Evolutionary conservation across 352 stramenopile species (phyloP), one percentile per base, ranked within the genome.

Genomic region (Pythium aphanidermatum): DNA sequence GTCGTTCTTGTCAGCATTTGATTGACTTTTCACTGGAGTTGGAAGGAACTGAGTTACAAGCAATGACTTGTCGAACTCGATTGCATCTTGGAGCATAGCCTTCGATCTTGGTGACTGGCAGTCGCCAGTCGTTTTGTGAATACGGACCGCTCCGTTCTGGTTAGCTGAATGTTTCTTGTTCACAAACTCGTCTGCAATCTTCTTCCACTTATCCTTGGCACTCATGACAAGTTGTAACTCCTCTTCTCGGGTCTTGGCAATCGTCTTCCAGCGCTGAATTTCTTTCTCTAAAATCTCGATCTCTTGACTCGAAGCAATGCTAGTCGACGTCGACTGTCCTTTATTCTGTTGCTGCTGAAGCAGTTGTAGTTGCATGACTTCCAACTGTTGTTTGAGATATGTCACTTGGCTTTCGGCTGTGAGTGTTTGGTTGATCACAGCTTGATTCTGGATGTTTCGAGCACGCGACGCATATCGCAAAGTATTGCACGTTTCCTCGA

Each of bases 391-490:
- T 40, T 83, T 85, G 7, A 91, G 58, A 29, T 67, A 73, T 5
- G 29, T 26, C 9, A 89, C 49, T 49, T 84, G 67, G 39, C 63
- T 96, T 24, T 90, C 78, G 19, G 93, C 81, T 45, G 95, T 97
- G 17, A 88, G 70, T 50, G 98, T 92, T 52, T 98, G 90, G 63
- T 99, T 99, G 28, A 99, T 88, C 43, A 97, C 80, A 1, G 96
- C 93, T 49, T 91, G 86, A 65, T 99, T 99, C 56, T 98, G 94
- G 58, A 99, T 99, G 45, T 98, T 98, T 35, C 98, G 98, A 5
- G 97, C 93, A 17, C 96, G 86, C 41, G 96, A 95, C 1, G 96
- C 95, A 51, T 88, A 92, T 14, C 96, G 80, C 14, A 99, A 70
- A 39, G 96, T 99, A 25, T 86, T 98, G 9, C 97, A 69, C 0